Evolutionary conservation across 192 early-diverging fungal species (phyloP).

Genomic region (Chytriomyces confervae): DNA sequence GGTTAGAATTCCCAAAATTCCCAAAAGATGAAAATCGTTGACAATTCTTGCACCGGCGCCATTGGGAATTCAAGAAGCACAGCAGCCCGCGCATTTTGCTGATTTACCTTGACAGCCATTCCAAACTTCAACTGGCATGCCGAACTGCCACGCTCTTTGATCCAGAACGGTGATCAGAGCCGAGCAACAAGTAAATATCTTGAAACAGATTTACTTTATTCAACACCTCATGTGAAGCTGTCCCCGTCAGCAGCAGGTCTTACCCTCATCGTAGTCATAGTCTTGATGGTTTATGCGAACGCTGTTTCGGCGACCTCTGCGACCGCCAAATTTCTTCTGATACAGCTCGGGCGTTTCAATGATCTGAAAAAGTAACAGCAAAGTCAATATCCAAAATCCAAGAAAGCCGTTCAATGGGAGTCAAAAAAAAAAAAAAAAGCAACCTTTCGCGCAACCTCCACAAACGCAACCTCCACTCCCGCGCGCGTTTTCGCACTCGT

Average conservation of each 20-base stretch:
- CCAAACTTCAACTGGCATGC: conserved; percentile 34
- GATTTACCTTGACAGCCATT: conserved; percentile 30
- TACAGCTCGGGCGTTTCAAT: conserved; percentile 71
- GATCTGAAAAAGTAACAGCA: conserved; percentile 48
- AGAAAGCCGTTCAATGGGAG: neutral
- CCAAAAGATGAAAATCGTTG: too few species aligned
- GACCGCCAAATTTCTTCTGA: conserved; percentile 54
- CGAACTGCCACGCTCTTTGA: conserved; percentile 41
- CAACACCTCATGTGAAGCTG: too few species aligned
- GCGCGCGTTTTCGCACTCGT: conserved; percentile 93
- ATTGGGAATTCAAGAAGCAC: neutral
- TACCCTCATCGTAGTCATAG: too few species aligned
- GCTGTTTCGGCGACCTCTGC: neutral
- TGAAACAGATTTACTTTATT: conserved; percentile 9
- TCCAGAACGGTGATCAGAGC: conserved; percentile 31
- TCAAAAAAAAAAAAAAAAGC: conserved; percentile 24
- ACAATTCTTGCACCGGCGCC: too few species aligned
- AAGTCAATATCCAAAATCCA: neutral
- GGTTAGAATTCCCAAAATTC: too few species aligned
- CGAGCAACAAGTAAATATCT: conserved; percentile 21
- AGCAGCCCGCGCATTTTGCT: conserved; percentile 25
- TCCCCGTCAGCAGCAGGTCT: too few species aligned
- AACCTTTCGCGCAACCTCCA: conserved; percentile 91
- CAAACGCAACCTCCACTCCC: conserved; percentile 92
- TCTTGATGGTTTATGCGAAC: conserved; percentile 8